These are phyloP conservation scores for Globisporangium spinosum DNA, from an alignment of 352 stramenopile genomes.

Conservation along the genomic window DNA sequence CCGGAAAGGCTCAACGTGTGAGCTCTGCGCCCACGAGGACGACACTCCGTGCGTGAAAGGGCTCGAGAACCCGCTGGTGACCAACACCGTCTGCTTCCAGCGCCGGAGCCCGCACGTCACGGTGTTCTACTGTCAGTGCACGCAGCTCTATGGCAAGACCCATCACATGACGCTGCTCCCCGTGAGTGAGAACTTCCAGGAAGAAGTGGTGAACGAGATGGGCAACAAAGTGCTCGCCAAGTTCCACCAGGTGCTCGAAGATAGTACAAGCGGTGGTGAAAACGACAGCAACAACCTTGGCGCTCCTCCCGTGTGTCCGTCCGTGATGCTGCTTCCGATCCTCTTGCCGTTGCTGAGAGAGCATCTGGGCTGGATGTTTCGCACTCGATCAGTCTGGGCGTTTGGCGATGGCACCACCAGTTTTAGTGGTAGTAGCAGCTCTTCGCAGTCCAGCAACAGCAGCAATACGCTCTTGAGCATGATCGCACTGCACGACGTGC, in stretches of 20 bases:
- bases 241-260: slow-evolving; percentile 22
- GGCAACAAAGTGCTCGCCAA: slow-evolving; percentile 27
- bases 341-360: slow-evolving; percentile 52
- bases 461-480: slow-evolving; percentile 23
- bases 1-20: slow-evolving; percentile 14
- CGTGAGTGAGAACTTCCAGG: slow-evolving; percentile 28
- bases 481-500: slow-evolving; percentile 43
- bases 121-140: slow-evolving; percentile 34
- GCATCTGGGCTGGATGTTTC: slow-evolving; percentile 43
- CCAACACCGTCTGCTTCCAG: slow-evolving; percentile 15
- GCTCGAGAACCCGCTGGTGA: slow-evolving; percentile 16
- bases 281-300: background rate
- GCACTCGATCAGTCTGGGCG: slow-evolving; percentile 37
- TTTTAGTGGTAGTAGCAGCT: background rate
- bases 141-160: slow-evolving; percentile 41
- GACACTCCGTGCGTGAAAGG: slow-evolving; percentile 14
- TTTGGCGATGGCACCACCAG: background rate
- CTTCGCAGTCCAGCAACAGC: slow-evolving; percentile 2
- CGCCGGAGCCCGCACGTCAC: slow-evolving; percentile 22
- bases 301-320: slow-evolving; percentile 28
- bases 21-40: slow-evolving; percentile 16
- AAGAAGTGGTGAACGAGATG: slow-evolving; percentile 27
- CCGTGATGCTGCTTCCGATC: slow-evolving; percentile 67
- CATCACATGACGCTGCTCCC: slow-evolving; percentile 25
- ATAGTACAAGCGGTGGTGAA: slow-evolving; percentile 11